These are phyloP conservation scores for Schizochytrium sp. DNA, from an alignment of 108 stramenopile genomes.

Conservation along the genomic window DNA sequence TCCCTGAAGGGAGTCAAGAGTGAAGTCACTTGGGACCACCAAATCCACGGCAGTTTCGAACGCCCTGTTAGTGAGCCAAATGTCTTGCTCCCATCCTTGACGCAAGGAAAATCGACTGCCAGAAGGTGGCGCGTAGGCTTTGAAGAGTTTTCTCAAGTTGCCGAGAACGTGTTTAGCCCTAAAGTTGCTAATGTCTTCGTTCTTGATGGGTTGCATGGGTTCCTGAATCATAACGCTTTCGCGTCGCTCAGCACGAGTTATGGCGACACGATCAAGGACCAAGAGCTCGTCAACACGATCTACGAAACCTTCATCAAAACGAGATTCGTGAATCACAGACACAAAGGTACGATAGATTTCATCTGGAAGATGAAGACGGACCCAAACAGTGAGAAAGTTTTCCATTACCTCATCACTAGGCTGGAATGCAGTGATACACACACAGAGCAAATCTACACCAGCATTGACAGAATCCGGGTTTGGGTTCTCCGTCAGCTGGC, in stretches of 20 bases:
- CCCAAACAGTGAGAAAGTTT: conserved; percentile 69
- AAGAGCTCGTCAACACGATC: conserved; percentile 38
- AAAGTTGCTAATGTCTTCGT: neutral
- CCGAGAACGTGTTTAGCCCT: neutral
- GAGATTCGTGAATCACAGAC: conserved; percentile 44
- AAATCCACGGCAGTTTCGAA: neutral
- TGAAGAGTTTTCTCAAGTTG: conserved; percentile 18
- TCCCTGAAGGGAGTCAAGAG: neutral
- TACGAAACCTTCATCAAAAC: neutral
- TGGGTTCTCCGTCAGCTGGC: conserved; percentile 76
- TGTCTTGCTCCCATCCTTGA: conserved; percentile 1
- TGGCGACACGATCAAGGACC: neutral
- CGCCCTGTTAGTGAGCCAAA: neutral
- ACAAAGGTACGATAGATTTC: conserved; percentile 20
- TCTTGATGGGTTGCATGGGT: neutral
- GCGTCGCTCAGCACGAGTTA: conserved; percentile 15
- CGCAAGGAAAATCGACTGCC: conserved; percentile 22
- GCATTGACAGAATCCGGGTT: conserved; percentile 58
- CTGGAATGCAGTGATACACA: conserved; percentile 69
- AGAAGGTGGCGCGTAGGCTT: neutral
- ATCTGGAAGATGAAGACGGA: conserved; percentile 56
- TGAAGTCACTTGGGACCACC: neutral
- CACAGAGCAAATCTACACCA: conserved; percentile 73
- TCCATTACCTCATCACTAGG: conserved; percentile 71
- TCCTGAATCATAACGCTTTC: neutral